These are phyloP conservation scores for Cladosporium phlei DNA, from an alignment of 2,329 filamentous ascomycete species.

Conservation along the genomic window DNA sequence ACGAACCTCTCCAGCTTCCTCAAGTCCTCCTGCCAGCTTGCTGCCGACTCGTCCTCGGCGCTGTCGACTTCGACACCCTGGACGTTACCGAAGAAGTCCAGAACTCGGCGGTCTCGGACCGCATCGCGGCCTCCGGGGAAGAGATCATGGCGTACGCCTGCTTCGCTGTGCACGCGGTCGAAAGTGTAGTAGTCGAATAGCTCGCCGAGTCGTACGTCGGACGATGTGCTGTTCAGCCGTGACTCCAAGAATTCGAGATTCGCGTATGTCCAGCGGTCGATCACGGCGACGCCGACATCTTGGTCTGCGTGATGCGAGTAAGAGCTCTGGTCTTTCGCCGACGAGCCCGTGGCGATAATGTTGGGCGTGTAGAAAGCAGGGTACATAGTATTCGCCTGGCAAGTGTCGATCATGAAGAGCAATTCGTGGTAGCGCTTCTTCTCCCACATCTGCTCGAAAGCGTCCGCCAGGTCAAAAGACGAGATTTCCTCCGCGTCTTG, in stretches of 20 bases:
- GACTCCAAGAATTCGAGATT: slow-evolving; percentile 94
- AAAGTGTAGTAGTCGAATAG: slow-evolving; percentile 95
- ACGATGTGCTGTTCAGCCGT: slow-evolving; percentile 77
- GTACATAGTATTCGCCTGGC: slow-evolving; percentile 99
- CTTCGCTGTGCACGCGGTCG: slow-evolving; percentile 87
- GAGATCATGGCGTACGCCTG: slow-evolving; percentile 91
- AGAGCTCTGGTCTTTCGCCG: slow-evolving; percentile 89
- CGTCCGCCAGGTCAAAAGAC: slow-evolving; percentile 90
- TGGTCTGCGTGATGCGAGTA: slow-evolving; percentile 98
- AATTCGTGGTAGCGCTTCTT: slow-evolving; percentile 99
- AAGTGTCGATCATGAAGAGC: slow-evolving; percentile 99
- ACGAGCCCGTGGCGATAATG: slow-evolving; percentile 96
- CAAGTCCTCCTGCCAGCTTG: slow-evolving; percentile 62
- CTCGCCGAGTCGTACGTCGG: slow-evolving; percentile 85
- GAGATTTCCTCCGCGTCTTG: slow-evolving; percentile 98
- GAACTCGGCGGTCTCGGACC: slow-evolving; percentile 74
- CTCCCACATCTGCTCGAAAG: slow-evolving; percentile 99
- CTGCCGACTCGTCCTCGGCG: slow-evolving; percentile 37
- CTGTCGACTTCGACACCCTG: slow-evolving; percentile 85
- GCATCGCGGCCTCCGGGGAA: slow-evolving; percentile 77
- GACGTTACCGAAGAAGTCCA: slow-evolving; percentile 97
- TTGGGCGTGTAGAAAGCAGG: slow-evolving; percentile 97
- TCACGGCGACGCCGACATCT: slow-evolving; percentile 95
- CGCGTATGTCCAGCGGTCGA: slow-evolving; percentile 98
- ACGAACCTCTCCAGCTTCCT: slow-evolving; percentile 62